A percentile compares a stretch with the other conserved stretches of the same genome.
Evolutionary conservation across 2,329 filamentous ascomycete genomes (phyloP).

Genomic region (Aspergillus alliaceus): DNA sequence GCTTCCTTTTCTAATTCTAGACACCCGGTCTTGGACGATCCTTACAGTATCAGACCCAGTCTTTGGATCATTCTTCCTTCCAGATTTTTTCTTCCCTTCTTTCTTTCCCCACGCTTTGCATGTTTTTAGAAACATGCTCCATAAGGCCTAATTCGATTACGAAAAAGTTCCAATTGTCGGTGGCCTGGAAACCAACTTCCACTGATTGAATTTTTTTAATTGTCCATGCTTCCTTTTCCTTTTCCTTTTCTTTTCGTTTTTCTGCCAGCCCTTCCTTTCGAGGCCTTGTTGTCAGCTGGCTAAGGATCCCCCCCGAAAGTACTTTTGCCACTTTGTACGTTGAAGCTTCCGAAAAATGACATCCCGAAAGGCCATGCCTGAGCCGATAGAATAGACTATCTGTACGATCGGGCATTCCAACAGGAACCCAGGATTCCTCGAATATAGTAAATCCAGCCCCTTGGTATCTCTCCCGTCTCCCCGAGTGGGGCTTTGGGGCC

Average conservation of each 20-base stretch:
- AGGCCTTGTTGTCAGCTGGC: neutral
- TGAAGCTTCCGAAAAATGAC: conserved; percentile 15
- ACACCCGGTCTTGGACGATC: conserved; percentile 7
- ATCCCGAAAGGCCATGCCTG: conserved; percentile 5
- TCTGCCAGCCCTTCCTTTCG: too few species aligned
- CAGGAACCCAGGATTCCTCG: conserved; percentile 2
- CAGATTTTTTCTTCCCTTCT: neutral
- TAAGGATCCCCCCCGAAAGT: neutral
- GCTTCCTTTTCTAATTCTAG: neutral
- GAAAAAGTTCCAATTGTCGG: neutral
- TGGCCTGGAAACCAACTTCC: neutral
- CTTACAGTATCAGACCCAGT: conserved; percentile 9
- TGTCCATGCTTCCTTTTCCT: neutral
- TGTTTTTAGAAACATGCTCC: neutral
- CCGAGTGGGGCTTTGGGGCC: neutral
- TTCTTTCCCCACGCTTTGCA: neutral
- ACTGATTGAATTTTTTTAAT: neutral
- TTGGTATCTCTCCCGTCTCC: conserved; percentile 1
- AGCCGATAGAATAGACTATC: conserved; percentile 1
- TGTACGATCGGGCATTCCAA: conserved; percentile 10
- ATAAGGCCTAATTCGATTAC: too few species aligned
- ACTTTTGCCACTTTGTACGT: conserved; percentile 10
- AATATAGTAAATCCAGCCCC: neutral
- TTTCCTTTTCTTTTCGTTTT: neutral
- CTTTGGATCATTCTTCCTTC: conserved; percentile 9